Evolutionary conservation across 2,329 filamentous ascomycete species (phyloP).

Genomic region (Claviceps maximensis): DNA sequence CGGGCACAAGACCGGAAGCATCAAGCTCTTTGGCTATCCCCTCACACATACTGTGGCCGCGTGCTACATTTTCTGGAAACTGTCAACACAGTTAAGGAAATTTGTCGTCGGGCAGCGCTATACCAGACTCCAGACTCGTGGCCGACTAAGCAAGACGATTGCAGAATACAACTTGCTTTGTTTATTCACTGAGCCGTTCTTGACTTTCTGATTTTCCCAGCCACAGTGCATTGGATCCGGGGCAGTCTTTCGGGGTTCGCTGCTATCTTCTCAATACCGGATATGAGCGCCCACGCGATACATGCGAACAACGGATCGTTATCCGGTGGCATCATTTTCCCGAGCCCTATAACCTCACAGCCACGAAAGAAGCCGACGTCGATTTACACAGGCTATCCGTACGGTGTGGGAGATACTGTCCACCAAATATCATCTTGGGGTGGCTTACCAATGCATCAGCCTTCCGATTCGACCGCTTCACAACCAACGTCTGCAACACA

Average conservation of each 20-base stretch:
- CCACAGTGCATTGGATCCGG: neutral
- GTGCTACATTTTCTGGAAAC: neutral
- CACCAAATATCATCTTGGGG: slow-evolving; percentile 7
- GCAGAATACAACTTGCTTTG: neutral
- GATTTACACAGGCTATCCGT: slow-evolving; percentile 7
- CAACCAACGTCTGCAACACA: slow-evolving; percentile 9
- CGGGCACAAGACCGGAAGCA: neutral
- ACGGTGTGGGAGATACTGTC: slow-evolving; percentile 5
- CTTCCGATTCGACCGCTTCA: neutral
- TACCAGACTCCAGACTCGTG: neutral
- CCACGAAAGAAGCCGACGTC: slow-evolving; percentile 7
- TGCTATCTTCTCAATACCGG: neutral
- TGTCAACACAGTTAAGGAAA: neutral
- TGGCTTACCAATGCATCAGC: neutral
- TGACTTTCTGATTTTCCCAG: neutral
- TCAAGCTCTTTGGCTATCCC: neutral
- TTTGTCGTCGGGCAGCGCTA: neutral
- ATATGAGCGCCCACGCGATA: slow-evolving; percentile 5
- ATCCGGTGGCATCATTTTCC: slow-evolving; percentile 6
- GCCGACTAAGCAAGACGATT: neutral
- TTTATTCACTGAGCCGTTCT: neutral
- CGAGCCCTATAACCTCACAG: slow-evolving; percentile 8
- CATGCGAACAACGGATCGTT: slow-evolving; percentile 7
- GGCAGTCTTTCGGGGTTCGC: neutral
- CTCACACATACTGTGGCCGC: neutral